phyloP scores from a whole-genome alignment of 2,329 filamentous ascomycete species.

The Colletotrichum cereale region DNA sequence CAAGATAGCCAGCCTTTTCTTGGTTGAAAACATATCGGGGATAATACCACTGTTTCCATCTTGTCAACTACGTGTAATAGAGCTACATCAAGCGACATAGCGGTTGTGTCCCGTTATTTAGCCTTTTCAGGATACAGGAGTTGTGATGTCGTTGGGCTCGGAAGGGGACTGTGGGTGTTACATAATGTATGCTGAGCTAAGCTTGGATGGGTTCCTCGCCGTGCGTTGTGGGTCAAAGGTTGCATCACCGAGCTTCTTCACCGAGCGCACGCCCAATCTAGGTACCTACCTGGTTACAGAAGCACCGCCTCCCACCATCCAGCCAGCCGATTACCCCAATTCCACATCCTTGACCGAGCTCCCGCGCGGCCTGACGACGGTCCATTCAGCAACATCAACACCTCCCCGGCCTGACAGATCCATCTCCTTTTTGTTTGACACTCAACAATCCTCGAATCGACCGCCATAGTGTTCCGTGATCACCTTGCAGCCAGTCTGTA shows the following conservation, averaged over 20 bases:
- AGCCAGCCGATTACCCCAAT: conserved; percentile 33
- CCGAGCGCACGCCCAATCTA: conserved; percentile 35
- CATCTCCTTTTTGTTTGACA: conserved; percentile 4
- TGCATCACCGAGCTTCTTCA: conserved; percentile 33
- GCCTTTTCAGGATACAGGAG: not conserved
- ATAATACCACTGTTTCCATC: not conserved
- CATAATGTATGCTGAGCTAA: conserved; percentile 31
- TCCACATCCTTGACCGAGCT: conserved; percentile 34
- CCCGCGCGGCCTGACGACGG: conserved; percentile 30
- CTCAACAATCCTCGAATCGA: not conserved
- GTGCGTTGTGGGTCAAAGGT: conserved; percentile 12
- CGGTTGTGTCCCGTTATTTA: not conserved
- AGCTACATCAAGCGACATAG: too few species aligned
- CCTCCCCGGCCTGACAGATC: not conserved
- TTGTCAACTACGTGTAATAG: too few species aligned
- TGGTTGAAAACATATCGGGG: not conserved
- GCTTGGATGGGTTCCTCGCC: conserved; percentile 12
- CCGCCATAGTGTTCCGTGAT: not conserved
- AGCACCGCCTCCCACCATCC: conserved; percentile 35
- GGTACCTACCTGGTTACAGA: conserved; percentile 22
- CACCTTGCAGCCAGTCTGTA: not conserved
- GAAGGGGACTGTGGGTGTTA: conserved; percentile 1
- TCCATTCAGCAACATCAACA: conserved; percentile 29
- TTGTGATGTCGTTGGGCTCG: conserved; percentile 14
- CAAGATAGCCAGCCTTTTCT: not conserved